Conservation (phyloP, 768 basidiomycete species). For the Hysterangium stoloniferum region DNA sequence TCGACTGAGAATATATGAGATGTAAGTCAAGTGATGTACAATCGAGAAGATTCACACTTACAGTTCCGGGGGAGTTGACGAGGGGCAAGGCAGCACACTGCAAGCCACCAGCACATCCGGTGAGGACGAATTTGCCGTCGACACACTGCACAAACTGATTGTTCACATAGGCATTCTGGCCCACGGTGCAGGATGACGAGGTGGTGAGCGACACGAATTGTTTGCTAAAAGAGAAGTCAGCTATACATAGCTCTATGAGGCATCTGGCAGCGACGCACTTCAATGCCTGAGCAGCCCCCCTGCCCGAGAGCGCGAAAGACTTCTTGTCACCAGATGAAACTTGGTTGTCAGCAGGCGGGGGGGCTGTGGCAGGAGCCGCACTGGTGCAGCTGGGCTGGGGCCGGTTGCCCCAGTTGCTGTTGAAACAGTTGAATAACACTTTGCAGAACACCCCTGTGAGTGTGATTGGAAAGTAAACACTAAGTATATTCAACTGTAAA, state of each 20-base stretch:
- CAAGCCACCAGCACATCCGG: constrained; percentile 19
- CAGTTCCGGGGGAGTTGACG: constrained; percentile 43
- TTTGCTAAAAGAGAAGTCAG: constrained; percentile 16
- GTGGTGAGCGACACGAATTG: constrained; percentile 42
- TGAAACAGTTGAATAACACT: too few relatives aligned
- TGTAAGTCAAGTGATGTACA: too few relatives aligned
- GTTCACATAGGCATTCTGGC: constrained; percentile 42
- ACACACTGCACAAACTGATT: constrained; percentile 50
- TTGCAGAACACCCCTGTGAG: too few relatives aligned
- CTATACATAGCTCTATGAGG: background rate
- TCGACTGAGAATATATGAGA: too few relatives aligned
- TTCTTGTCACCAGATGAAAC: background rate
- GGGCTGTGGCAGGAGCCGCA: background rate
- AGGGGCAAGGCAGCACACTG: constrained; percentile 46
- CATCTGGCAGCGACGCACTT: constrained; percentile 3
- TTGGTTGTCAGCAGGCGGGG: background rate
- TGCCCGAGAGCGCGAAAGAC: constrained; percentile 23
- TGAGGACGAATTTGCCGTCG: constrained; percentile 30
- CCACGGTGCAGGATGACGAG: constrained; percentile 38
- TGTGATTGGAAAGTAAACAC: too few relatives aligned
- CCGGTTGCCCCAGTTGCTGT: too few relatives aligned
- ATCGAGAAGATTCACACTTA: too few relatives aligned
- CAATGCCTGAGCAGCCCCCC: constrained; percentile 23
- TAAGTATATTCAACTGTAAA: too few relatives aligned
- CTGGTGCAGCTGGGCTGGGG: background rate